Evolutionary conservation across 176 grass and related monocot species (phyloP).

Genomic region (Bromus sterilis): DNA sequence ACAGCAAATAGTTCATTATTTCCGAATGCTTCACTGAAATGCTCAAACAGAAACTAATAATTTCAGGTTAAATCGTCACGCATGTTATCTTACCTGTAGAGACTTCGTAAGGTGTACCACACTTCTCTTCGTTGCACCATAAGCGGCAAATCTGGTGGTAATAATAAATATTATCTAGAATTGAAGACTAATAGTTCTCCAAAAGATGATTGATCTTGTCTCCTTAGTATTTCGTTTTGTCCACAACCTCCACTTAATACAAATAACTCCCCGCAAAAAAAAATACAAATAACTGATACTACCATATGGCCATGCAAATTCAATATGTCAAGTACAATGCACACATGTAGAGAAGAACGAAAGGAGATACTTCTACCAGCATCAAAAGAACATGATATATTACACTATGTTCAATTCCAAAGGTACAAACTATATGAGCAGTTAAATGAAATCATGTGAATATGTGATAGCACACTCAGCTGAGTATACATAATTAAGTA

Average conservation of each 20-base stretch:
- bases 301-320: background rate
- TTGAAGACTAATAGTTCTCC: background rate
- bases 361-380: background rate
- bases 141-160: slow-evolving; percentile 80
- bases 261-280: no score
- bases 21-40: background rate
- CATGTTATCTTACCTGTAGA: slow-evolving; percentile 57
- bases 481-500: background rate
- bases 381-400: background rate
- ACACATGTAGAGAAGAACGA: background rate
- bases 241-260: background rate
- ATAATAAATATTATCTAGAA: background rate
- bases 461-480: background rate
- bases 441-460: slow-evolving; percentile 3
- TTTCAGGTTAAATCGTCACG: slow-evolving; percentile 1
- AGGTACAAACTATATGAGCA: background rate
- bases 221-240: slow-evolving; percentile 5
- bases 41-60: background rate
- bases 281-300: slow-evolving; percentile 3
- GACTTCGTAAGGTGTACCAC: slow-evolving; percentile 95
- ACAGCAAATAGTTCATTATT: background rate
- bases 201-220: slow-evolving; percentile 18
- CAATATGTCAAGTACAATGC: background rate
- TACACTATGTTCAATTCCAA: background rate
- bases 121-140: slow-evolving; percentile 92